Conservation (phyloP, 2,329 filamentous ascomycete genomes). For the Pseudopithomyces maydicus region DNA sequence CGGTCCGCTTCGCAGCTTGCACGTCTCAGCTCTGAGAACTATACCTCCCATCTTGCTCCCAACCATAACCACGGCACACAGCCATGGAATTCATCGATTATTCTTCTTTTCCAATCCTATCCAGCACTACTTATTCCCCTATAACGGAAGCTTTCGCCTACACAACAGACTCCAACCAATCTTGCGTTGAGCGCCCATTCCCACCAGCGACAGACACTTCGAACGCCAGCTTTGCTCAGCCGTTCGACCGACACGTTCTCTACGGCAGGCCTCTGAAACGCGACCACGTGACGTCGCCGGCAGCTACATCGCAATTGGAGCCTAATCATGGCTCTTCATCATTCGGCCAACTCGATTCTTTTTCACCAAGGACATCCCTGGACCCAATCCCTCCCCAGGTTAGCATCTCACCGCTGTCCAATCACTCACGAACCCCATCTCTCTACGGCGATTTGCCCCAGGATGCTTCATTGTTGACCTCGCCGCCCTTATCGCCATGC, state of each 20-base stretch:
- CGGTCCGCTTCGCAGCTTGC: not conserved
- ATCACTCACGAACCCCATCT: constrained; percentile 38
- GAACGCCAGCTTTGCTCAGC: constrained; percentile 30
- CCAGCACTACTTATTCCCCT: constrained; percentile 32
- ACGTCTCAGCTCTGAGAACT: not conserved
- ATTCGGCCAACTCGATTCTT: constrained; percentile 25
- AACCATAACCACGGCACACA: not conserved
- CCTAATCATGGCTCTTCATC: constrained; percentile 23
- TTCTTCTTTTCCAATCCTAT: constrained; percentile 24
- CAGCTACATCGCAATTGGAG: constrained; percentile 16
- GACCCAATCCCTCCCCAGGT: constrained; percentile 20
- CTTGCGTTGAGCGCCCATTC: constrained; percentile 31
- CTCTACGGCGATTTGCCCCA: constrained; percentile 24
- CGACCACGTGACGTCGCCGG: constrained; percentile 22
- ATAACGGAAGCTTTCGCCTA: constrained; percentile 26
- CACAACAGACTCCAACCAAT: constrained; percentile 28
- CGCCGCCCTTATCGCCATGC: constrained; percentile 32
- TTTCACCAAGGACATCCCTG: constrained; percentile 25
- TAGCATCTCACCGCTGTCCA: constrained; percentile 22
- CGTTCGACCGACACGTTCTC: constrained; percentile 32
- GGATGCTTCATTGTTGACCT: constrained; percentile 7
- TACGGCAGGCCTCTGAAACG: constrained; percentile 28
- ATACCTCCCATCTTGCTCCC: not conserved
- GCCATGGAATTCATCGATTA: constrained; percentile 28
- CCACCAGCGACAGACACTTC: constrained; percentile 28